Evolutionary conservation across 192 early-diverging fungal genomes (phyloP), one percentile per base, ranked within the genome.

Genomic region (Piromyces sp.): DNA sequence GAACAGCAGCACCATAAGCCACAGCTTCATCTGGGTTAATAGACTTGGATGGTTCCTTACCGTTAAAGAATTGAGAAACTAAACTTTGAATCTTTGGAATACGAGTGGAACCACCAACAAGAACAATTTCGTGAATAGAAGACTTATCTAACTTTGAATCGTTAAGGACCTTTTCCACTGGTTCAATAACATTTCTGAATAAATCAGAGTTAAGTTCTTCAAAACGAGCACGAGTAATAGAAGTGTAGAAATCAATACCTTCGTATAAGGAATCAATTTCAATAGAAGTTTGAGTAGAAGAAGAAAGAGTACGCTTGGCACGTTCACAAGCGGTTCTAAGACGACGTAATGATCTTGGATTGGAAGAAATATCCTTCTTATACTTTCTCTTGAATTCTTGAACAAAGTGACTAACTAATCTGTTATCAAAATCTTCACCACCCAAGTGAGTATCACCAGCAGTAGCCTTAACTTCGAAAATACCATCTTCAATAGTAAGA

Each of bases 11-110:
- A 87, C 95, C 95, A 86, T 95, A 94, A 81, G 95, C 95, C 42
- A 97, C 95, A 78, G 94, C 95, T 88, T 97, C 96, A 89, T 96
- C 95, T 84, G 95, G 96, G 92, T 98, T 96, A 90, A 96, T 96
- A 79, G 92, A 90, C 90, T 93, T 94, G 5, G 30, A 30, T 38
- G 37, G 37, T 38, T 38, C 37, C 37, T 38, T 38, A 38, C 37
- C 37, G 14, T 38, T 38, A 38, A 38, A 38, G 37, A 13, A 38
- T 9, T 9, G 14, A 38, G 37, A 38, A 38, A 38, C 37, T 38
- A 38, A 38, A 38, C 37, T 38, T 38, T 38, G 37, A 38, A 38
- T 38, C 13, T 38, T 38, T 38, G 37, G 37, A 38, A 38, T 38
- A 38, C 37, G 37, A 38, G 37, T 38, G 14, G 37, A 38, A 38